Conservation (phyloP, 768 basidiomycete genomes). For the Pholiota molesta region DNA sequence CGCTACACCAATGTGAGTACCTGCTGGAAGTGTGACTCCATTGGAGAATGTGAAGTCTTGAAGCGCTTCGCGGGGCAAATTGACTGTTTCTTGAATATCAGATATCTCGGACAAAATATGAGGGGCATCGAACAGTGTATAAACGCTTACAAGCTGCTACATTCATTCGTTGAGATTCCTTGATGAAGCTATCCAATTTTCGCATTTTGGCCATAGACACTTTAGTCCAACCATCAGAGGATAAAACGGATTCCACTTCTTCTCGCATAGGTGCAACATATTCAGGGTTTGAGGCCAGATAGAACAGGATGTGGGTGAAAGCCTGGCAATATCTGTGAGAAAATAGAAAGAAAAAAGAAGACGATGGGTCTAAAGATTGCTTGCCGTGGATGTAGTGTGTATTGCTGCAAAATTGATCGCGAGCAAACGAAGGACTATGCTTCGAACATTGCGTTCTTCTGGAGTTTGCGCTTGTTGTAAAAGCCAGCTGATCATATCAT, state of each 20-base stretch:
- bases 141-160: conserved; percentile 8
- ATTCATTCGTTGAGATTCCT: conserved; percentile 33
- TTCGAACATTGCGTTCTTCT: background rate
- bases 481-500: conserved; percentile 7
- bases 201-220: conserved; percentile 39
- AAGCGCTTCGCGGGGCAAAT: conserved; percentile 32
- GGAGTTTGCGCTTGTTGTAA: background rate
- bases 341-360: background rate
- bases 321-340: conserved; percentile 25
- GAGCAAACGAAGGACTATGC: conserved; percentile 8
- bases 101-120: background rate
- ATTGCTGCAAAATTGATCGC: conserved; percentile 40
- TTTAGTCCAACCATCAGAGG: conserved; percentile 38
- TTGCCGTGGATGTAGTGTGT: conserved; percentile 43
- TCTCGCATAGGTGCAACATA: conserved; percentile 39
- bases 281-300: conserved; percentile 38
- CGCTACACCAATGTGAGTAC: conserved; percentile 35
- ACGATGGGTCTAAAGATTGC: conserved; percentile 10
- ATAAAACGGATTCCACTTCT: conserved; percentile 40
- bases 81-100: conserved; percentile 8
- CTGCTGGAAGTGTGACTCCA: conserved; percentile 42
- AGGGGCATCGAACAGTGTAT: background rate
- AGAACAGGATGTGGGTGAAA: conserved; percentile 35
- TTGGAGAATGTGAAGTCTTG: conserved; percentile 47
- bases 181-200: conserved; percentile 49